Evolutionary conservation across 1,284 basidiomycete genomes (phyloP).

Genomic region (Tylopilus orsonianus): DNA sequence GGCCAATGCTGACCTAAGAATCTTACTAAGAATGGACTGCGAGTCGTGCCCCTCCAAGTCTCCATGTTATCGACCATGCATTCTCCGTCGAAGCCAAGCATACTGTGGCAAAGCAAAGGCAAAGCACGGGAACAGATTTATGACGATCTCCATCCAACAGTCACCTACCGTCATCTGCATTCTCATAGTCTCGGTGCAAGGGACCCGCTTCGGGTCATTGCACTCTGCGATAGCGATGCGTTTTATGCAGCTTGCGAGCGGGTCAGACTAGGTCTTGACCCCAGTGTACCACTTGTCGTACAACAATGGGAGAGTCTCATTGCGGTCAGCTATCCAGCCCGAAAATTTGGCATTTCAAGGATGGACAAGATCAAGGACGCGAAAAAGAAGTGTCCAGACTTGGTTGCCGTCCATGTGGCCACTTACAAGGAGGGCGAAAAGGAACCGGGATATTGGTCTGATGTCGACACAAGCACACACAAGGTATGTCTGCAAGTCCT

Average conservation of each 20-base stretch:
- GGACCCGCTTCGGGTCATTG: slow-evolving; percentile 76
- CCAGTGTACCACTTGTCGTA: slow-evolving; percentile 81
- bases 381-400: slow-evolving; percentile 80
- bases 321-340: slow-evolving; percentile 94
- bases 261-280: slow-evolving; percentile 74
- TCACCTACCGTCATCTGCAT: slow-evolving; percentile 74
- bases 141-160: slow-evolving; percentile 58
- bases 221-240: slow-evolving; percentile 92
- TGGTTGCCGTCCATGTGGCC: slow-evolving; percentile 89
- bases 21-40: too few relatives aligned
- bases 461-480: slow-evolving; percentile 85
- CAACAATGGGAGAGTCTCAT: slow-evolving; percentile 92
- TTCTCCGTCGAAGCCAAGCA: slow-evolving; percentile 22
- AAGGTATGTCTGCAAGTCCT: slow-evolving; percentile 59
- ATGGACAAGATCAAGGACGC: slow-evolving; percentile 81
- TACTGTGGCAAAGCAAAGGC: slow-evolving; percentile 51
- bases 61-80: slow-evolving; percentile 6
- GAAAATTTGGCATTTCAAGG: slow-evolving; percentile 86
- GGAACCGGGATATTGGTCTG: slow-evolving; percentile 87
- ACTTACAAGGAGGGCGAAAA: slow-evolving; percentile 90
- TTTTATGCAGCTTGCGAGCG: slow-evolving; percentile 93
- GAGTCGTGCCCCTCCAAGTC: too few relatives aligned
- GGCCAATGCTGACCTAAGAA: not conserved
- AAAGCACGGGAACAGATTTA: slow-evolving; percentile 47
- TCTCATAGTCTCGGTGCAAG: slow-evolving; percentile 62